phyloP scores from a whole-genome alignment of 768 basidiomycete species.

The Omphalotus guepiniiformis region DNA sequence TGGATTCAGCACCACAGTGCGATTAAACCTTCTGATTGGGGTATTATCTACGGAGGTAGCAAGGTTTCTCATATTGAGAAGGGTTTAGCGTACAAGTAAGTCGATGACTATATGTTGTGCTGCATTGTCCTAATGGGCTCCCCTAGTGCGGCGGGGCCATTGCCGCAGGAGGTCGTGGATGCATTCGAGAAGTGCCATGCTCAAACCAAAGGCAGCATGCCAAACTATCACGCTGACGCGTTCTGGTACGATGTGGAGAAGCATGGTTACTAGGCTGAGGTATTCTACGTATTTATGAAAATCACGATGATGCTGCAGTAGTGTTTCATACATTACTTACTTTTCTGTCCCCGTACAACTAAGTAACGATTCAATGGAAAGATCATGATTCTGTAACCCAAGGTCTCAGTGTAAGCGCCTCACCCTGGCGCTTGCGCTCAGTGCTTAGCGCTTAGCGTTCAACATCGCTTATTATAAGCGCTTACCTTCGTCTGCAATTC shows the following conservation, averaged over 20 bases:
- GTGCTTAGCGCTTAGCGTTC: too few species aligned
- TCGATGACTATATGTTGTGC: neutral
- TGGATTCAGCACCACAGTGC: conserved; percentile 50
- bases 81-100: conserved; percentile 14
- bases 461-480: too few species aligned
- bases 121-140: conserved; percentile 28
- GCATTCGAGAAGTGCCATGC: conserved; percentile 44
- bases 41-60: conserved; percentile 44
- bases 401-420: too few species aligned
- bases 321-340: too few species aligned
- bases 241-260: conserved; percentile 11
- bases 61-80: conserved; percentile 27
- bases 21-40: conserved; percentile 32
- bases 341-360: too few species aligned
- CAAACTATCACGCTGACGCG: conserved; percentile 12
- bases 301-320: too few species aligned
- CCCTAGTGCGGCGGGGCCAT: conserved; percentile 43
- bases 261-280: conserved; percentile 11
- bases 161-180: conserved; percentile 45
- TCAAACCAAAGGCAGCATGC: conserved; percentile 25
- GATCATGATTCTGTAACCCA: too few species aligned
- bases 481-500: too few species aligned
- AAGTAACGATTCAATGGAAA: too few species aligned
- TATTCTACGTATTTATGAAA: too few species aligned
- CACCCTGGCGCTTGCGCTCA: too few species aligned